Base-by-base conservation (phyloP, 768 basidiomycete genomes). In the Russula ochroleuca region DNA sequence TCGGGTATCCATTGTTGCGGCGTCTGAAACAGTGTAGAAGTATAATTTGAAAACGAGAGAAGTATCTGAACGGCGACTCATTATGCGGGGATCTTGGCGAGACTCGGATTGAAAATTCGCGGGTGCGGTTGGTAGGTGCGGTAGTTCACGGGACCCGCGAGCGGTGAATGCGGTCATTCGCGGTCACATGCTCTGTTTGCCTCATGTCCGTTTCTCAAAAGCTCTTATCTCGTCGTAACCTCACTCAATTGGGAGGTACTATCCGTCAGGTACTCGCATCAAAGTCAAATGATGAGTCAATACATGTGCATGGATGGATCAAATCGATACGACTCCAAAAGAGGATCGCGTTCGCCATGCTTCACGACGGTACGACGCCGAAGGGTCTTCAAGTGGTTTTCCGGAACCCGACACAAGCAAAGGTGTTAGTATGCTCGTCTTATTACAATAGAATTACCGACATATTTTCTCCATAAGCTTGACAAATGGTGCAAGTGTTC, bases 251-350 rank as follows among this genome's bases (percentile, higher is more conserved):
- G n/a, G 64, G 64, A n/a, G 47, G 35, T n/a, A 68, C 67, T 41
- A 63, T 68, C 25, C 67, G 65, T 25, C 65, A 68, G 38, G 54
- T 67, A 33, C 67, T 68, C 43, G 43, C 61, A 21, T 62, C 57
- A 6, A 43, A 33, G 11, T 58, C 65, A 28, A 31, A 17, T 31
- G 31, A 37, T 0, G 43, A 47, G 25, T 23, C 41, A 2, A 57
- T 79, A 9, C 66, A 75, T 23, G 80, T 95, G 11, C 83, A 85
- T 48, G 94, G 91, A 57, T 96, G 92, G 92, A 79, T 98, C 61
- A 88, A 87, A 69, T 92, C 90, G 2, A 81, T 95, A 45, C 81
- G 94, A 47, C 82, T 85, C 47, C 93, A 96, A 76, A 96, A 96
- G 78, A 85, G 86, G 56, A 80, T 94, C n/a, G 81, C 91, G 2